phyloP scores from a whole-genome alignment of 306 rosid species.

The Mucuna pruriens region DNA sequence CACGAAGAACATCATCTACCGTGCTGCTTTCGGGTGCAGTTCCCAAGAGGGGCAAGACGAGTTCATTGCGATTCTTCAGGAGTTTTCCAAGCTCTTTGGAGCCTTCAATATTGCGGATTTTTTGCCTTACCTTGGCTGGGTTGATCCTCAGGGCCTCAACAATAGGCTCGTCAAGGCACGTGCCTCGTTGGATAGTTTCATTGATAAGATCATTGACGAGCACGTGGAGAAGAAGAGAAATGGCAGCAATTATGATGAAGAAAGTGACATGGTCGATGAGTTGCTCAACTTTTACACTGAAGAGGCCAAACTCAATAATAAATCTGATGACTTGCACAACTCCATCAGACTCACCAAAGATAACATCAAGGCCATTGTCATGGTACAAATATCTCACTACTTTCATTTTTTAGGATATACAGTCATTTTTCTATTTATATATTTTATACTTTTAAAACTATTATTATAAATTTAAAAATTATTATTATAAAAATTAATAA shows the following conservation, averaged over 20 bases:
- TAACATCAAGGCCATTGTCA: slow-evolving; percentile 86
- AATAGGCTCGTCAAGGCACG: slow-evolving; percentile 60
- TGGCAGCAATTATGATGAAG: neutral
- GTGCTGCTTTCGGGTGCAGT: slow-evolving; percentile 72
- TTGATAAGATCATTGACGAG: slow-evolving; percentile 67
- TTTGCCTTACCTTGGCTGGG: slow-evolving; percentile 60
- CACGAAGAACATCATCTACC: slow-evolving; percentile 56
- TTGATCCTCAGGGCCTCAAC: slow-evolving; percentile 70
- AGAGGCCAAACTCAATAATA: slow-evolving; percentile 24
- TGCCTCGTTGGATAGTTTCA: slow-evolving; percentile 55
- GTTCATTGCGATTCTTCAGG: slow-evolving; percentile 72
- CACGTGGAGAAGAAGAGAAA: slow-evolving; percentile 53
- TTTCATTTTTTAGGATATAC: too few relatives aligned
- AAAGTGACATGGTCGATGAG: slow-evolving; percentile 84
- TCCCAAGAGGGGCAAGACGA: slow-evolving; percentile 66
- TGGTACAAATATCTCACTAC: slow-evolving; percentile 44
- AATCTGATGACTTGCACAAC: slow-evolving; percentile 46
- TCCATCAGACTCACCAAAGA: slow-evolving; percentile 68
- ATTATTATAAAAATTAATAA: too few relatives aligned
- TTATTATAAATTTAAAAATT: too few relatives aligned
- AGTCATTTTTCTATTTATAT: too few relatives aligned
- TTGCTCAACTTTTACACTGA: slow-evolving; percentile 67
- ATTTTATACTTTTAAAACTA: too few relatives aligned
- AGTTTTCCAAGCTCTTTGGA: slow-evolving; percentile 74
- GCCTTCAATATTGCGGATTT: slow-evolving; percentile 77